Evolutionary conservation across 2,329 filamentous ascomycete species (phyloP), one percentile per base, ranked within the genome.

Genomic region (Apiospora arundinis): DNA sequence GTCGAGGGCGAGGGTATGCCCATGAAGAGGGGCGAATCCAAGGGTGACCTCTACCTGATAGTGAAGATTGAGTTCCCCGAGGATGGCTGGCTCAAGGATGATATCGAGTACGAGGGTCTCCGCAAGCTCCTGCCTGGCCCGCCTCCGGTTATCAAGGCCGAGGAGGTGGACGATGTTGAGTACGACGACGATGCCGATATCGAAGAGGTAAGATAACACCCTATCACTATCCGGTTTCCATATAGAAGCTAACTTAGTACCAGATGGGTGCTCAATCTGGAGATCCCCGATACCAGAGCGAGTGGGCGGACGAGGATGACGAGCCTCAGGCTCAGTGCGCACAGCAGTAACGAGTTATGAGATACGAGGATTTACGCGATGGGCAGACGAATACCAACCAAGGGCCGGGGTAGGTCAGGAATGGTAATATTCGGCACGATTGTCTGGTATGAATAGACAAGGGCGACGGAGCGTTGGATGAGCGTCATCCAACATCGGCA

Each of bases 1-100:
- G 86, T 99, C 0, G 82, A 87, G 2, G 95, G 94, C 37, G 96
- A 99, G 84, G 96, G 96, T 72, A 99, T 99, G 96, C 96, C 96
- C 1, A 82, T 92, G 76, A 98, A 98, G 87, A 91, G 92, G 71
- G 93, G 92, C 74, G 96, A 99, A 49, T 79, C 85, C 5, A 94
- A 91, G 80, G 96, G 96, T 60, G 95, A 98, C 78, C 85, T 99
- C 23, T 99, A 95, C 82, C 86, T 99, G 56, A 85, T 93, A 48
- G 92, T 98, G 74, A 92, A 96, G 77, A 89, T 99, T 74, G 89
- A 94, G 70, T 98, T 98, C 85, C 96, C 96, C 2, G 91, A 95
- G 76, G 91, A 95, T 77, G 93, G 91, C 37, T 98, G 95, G 94
- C 85, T 95, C 71, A 86, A 89, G 74, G 88, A 93, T 71, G 90